These are phyloP conservation scores for Boletus tomentosulus DNA, from an alignment of 768 basidiomycete species.

Conservation along the genomic window DNA sequence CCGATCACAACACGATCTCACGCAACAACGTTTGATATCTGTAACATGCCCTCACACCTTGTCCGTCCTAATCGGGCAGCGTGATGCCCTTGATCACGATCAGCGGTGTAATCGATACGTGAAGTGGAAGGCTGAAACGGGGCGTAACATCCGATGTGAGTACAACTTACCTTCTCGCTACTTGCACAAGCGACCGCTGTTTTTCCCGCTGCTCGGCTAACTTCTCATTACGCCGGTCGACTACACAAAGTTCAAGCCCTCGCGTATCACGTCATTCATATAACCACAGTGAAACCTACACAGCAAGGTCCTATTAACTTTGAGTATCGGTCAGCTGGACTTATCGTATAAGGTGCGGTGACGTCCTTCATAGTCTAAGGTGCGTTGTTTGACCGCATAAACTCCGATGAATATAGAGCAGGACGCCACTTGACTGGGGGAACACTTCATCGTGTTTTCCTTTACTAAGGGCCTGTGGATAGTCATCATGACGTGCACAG, in stretches of 20 bases:
- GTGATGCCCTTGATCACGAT: conserved; percentile 14
- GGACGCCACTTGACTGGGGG: conserved; percentile 7
- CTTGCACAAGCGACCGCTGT: conserved; percentile 10
- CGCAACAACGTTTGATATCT: conserved; percentile 14
- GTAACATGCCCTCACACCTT: not conserved
- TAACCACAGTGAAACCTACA: conserved; percentile 11
- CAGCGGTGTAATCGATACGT: conserved; percentile 6
- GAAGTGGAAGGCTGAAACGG: conserved; percentile 6
- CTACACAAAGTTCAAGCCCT: conserved; percentile 23
- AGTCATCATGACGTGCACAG: conserved; percentile 6
- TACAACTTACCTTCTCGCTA: conserved; percentile 3
- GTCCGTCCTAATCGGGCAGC: conserved; percentile 13
- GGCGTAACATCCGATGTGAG: conserved; percentile 11
- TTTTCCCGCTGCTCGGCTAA: conserved; percentile 10
- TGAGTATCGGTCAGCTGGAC: conserved; percentile 15
- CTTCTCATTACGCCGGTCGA: conserved; percentile 6
- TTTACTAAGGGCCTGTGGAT: not conserved
- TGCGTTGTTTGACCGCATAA: conserved; percentile 23
- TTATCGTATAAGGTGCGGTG: conserved; percentile 16
- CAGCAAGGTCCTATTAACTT: conserved; percentile 14
- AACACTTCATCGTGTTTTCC: conserved; percentile 9
- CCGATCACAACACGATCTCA: conserved; percentile 13
- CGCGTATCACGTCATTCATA: conserved; percentile 29
- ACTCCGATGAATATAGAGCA: conserved; percentile 12
- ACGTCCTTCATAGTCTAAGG: conserved; percentile 10